Conservation (phyloP, 2,329 filamentous ascomycete genomes). For the Talaromyces sp. region DNA sequence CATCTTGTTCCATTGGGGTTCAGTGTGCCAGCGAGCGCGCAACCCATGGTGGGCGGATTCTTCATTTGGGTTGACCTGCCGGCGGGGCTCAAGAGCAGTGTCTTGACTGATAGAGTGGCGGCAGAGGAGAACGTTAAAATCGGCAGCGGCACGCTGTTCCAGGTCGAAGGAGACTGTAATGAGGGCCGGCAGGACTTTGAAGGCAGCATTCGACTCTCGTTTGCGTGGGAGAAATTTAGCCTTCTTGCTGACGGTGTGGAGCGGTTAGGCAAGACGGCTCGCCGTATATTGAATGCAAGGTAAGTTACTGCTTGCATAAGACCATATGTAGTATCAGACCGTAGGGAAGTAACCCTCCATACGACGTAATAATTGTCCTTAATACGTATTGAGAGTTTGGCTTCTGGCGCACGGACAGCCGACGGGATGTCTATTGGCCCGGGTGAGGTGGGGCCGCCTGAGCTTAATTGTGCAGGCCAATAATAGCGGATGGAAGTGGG, state of each 20-base stretch:
- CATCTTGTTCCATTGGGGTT: conserved; percentile 61
- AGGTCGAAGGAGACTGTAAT: conserved; percentile 53
- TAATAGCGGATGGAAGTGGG: background rate
- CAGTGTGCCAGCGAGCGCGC: conserved; percentile 16
- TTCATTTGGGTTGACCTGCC: conserved; percentile 76
- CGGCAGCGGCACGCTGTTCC: conserved; percentile 65
- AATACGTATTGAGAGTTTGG: background rate
- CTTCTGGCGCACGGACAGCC: background rate
- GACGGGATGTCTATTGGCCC: background rate
- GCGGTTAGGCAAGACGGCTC: conserved; percentile 47
- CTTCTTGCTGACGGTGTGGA: conserved; percentile 62
- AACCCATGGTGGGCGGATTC: conserved; percentile 66
- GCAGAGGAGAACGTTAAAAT: conserved; percentile 62
- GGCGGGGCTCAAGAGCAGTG: conserved; percentile 44
- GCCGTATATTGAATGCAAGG: background rate
- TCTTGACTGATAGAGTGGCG: conserved; percentile 54
- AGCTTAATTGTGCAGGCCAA: background rate
- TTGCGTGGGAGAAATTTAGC: conserved; percentile 65
- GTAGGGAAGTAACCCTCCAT: background rate
- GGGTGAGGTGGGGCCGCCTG: background rate
- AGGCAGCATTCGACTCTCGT: conserved; percentile 60
- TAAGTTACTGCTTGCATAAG: background rate
- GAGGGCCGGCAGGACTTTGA: conserved; percentile 51
- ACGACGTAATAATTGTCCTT: background rate
- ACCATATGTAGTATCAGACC: background rate